These are phyloP conservation scores for Bipolaris sorokiniana DNA, from an alignment of 2,329 filamentous ascomycete genomes.

Conservation along the genomic window DNA sequence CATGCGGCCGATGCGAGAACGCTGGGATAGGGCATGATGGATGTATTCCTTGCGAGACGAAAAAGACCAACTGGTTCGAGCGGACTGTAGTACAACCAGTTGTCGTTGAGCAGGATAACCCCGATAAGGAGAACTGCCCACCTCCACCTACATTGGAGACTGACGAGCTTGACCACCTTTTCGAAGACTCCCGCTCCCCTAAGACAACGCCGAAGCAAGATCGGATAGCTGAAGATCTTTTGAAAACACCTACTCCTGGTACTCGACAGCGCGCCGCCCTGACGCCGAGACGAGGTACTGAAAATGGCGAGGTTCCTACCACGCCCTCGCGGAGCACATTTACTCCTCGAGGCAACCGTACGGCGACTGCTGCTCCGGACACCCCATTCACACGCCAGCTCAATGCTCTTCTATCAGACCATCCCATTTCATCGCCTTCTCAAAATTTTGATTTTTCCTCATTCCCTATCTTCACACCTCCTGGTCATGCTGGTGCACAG, in stretches of 20 bases:
- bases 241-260: conserved; percentile 54
- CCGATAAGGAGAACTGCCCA: conserved; percentile 65
- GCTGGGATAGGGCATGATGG: conserved; percentile 30
- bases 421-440: conserved; percentile 39
- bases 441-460: conserved; percentile 43
- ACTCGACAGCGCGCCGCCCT: conserved; percentile 45
- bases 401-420: conserved; percentile 62
- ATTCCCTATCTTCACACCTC: conserved; percentile 44
- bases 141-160: conserved; percentile 47
- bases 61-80: conserved; percentile 26
- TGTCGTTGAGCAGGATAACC: conserved; percentile 26
- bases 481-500: conserved; percentile 29
- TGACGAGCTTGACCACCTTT: conserved; percentile 68
- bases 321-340: conserved; percentile 46
- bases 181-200: conserved; percentile 66
- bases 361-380: conserved; percentile 41
- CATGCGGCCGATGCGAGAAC: conserved; percentile 30
- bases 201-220: conserved; percentile 65
- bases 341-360: conserved; percentile 46
- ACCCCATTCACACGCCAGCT: conserved; percentile 69
- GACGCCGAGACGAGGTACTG: conserved; percentile 41
- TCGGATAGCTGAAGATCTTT: conserved; percentile 57
- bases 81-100: conserved; percentile 19
- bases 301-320: conserved; percentile 22
- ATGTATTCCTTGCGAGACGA: conserved; percentile 29